phyloP scores from a whole-genome alignment of 2,329 filamentous ascomycete species.

The Epichloe sibirici region DNA sequence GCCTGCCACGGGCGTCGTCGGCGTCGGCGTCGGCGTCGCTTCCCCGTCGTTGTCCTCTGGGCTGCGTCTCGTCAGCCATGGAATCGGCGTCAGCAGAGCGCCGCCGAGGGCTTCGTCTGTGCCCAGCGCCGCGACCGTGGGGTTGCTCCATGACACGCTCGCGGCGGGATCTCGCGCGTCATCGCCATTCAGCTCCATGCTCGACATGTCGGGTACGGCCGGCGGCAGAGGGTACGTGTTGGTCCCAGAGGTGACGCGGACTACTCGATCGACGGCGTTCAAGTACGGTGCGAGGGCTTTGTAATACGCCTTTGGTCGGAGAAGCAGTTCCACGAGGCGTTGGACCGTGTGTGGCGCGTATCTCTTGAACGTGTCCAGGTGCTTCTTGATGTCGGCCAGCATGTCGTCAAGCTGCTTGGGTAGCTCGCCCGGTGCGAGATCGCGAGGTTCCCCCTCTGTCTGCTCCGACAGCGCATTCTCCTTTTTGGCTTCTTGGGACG shows the following conservation, averaged over 20 bases:
- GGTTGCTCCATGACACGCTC: conserved; percentile 35
- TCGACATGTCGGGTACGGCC: conserved; percentile 45
- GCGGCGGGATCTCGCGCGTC: conserved; percentile 27
- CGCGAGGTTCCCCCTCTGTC: conserved; percentile 20
- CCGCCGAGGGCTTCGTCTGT: conserved; percentile 85
- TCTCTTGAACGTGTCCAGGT: conserved; percentile 55
- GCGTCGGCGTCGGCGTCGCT: background rate
- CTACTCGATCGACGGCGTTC: conserved; percentile 78
- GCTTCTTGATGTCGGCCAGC: conserved; percentile 45
- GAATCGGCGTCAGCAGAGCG: conserved; percentile 83
- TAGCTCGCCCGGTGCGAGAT: conserved; percentile 33
- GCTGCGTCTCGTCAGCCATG: conserved; percentile 55
- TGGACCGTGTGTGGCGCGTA: conserved; percentile 89
- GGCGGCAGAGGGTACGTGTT: conserved; percentile 74
- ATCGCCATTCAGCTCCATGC: conserved; percentile 51
- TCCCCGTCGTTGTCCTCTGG: conserved; percentile 17
- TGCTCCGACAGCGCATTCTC: conserved; percentile 46
- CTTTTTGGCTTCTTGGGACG: conserved; percentile 52
- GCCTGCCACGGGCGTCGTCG: conserved; percentile 13
- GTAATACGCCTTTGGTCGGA: conserved; percentile 69
- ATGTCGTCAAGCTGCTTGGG: conserved; percentile 53
- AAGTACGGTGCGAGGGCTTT: conserved; percentile 72
- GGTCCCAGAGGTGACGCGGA: conserved; percentile 75
- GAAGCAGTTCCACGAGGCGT: conserved; percentile 75
- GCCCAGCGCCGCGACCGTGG: conserved; percentile 43